phyloP scores from a whole-genome alignment of 164 flowering plant species.

The Aristolochia contorta region DNA sequence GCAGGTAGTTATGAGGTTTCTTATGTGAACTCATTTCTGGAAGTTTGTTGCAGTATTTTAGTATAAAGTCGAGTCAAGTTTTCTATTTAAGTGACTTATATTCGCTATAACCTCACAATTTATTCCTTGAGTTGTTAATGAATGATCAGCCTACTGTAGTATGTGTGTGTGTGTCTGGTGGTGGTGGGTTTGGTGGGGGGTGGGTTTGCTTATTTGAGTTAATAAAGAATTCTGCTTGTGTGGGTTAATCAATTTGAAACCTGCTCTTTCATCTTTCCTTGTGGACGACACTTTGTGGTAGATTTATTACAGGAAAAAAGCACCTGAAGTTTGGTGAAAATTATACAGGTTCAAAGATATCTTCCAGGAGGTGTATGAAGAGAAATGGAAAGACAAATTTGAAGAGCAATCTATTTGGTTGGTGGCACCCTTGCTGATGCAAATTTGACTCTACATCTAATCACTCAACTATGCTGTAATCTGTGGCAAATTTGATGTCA shows the following conservation, averaged over 20 bases:
- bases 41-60: not conserved
- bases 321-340: not conserved
- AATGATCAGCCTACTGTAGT: too few relatives aligned
- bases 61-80: not conserved
- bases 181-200: too few relatives aligned
- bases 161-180: too few relatives aligned
- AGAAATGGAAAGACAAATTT: conserved; percentile 82
- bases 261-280: too few relatives aligned
- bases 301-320: not conserved
- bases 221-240: too few relatives aligned
- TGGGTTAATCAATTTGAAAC: too few relatives aligned
- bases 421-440: not conserved
- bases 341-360: conserved; percentile 86
- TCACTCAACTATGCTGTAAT: not conserved
- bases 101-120: too few relatives aligned
- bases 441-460: not conserved
- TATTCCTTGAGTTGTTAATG: too few relatives aligned
- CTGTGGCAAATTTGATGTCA: not conserved
- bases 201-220: too few relatives aligned
- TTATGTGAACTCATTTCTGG: not conserved
- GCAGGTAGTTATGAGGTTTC: conserved; percentile 46
- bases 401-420: conserved; percentile 88
- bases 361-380: conserved; percentile 91
- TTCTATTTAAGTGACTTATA: not conserved
- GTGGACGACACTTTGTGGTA: too few relatives aligned